Base-by-base conservation (phyloP, 805 yeast genomes). In the Zygoascus biomembranicola region DNA sequence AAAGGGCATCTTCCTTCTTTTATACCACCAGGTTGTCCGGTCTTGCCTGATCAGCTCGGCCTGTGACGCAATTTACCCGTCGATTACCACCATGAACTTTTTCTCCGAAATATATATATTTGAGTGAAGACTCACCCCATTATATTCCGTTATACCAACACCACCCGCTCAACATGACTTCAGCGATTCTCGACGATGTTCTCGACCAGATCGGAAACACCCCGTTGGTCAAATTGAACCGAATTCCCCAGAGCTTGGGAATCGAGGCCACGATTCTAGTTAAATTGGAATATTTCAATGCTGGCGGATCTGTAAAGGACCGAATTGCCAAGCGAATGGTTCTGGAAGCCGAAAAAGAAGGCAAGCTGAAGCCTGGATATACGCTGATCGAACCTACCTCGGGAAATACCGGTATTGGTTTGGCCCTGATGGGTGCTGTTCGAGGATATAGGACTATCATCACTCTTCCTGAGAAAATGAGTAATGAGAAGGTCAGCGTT, bases 241-340 rank as follows among this genome's bases (percentile, higher is more conserved):
- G 79, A 64, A 78, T 87, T 57, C 96, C 95, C 13, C 84, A 85
- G 66, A 77, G 84, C 14, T 70, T 78, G 49, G 92, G 94, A 13
- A 79, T 87, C 66, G 84, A 82, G 68, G 90, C 94, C 37, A 61
- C 67, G 8, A 56, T 70, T 23, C 41, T 79, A 59, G 94, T 87
- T 62, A 87, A 87, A 68, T 81, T 84, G 49, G 96, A 87, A 67
- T 76, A 81, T 53, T 87, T 87, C 78, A 87, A 87, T 67, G 87
- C 94, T 59, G 96, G 95, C 58, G 96, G 96, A 26, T 85, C 94
- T 46, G 88, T 87, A 67, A 87, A 87, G 72, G 96, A 87, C 67
- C 81, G 96, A 70, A 87, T 87, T 63, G 95, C 95, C 60, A 78
- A 84, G 63, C 77, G 87, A 66, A 87, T 87, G 96, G 84, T 87